Base-by-base conservation (phyloP, 306 rosid genomes). In the Elaeagnus macrophylla region DNA sequence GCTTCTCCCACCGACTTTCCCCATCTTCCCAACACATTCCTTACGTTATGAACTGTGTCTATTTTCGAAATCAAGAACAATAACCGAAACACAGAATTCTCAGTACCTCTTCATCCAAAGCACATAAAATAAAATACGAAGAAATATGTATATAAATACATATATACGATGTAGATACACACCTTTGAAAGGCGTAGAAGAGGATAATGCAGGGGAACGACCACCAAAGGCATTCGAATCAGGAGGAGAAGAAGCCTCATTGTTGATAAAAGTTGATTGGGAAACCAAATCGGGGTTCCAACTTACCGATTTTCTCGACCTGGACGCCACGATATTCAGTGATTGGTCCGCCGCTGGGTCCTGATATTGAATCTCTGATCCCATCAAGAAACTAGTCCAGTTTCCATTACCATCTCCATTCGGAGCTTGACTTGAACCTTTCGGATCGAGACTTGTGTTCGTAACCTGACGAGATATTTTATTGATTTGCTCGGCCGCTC, bases 281-380 rank as follows among this genome's bases (percentile, higher is more conserved):
- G 80, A 66, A 37, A 87, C 87, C 78, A 87, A 57, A 15, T 87
- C 85, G 52, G 95, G 84, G 70, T 77, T 80, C 99, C 99, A 87
- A 42, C 53, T 86, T 17, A 84, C 96, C 10, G 95, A 84, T 58
- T 87, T 91, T 79, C 75, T 84, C 6, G 60, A 6, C 44, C 64
- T 78, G 19, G 78, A 64, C 5, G 75, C 37, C 17, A 40, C 7
- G 18, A 53, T 69, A 9, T 25, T 11, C 18, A 18, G 16, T 37
- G 57, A 17, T 41, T 61, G 69, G 46, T 25, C 32, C 32, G 32
- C 32, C 32, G 32, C 32, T 25, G 2, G 32, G 1, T 1, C 13
- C 51, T 44, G 68, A 25, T 51, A 3, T 45, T 45, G 63, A 35
- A 37, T 42, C 54, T 64, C 81, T 19, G 90, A 60, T 62, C 71